phyloP scores from a whole-genome alignment of 225 moss, liverwort and hornwort species.

The Bryoerythrophyllum caledonicum region DNA sequence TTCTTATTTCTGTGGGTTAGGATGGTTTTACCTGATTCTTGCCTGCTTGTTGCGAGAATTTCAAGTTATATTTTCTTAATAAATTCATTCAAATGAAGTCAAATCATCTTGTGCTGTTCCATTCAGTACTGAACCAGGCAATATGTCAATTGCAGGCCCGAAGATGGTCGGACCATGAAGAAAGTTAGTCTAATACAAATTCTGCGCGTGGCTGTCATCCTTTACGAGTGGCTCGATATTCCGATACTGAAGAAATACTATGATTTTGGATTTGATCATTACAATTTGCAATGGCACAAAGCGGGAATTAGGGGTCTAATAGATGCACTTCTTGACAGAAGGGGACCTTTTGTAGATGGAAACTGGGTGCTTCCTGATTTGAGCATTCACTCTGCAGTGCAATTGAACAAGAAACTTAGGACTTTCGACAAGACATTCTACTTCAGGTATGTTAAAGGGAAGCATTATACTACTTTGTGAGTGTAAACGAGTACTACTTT shows the following conservation, averaged over 20 bases:
- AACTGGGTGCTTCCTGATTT: constrained; percentile 90
- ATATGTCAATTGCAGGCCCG: constrained; percentile 51
- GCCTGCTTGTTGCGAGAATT: neutral
- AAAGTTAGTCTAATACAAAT: constrained; percentile 61
- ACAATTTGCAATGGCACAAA: constrained; percentile 75
- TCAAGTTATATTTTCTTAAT: too few species aligned
- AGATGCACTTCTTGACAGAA: constrained; percentile 50
- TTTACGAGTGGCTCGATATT: constrained; percentile 86
- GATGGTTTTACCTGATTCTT: neutral
- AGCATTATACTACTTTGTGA: neutral
- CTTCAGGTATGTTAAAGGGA: constrained; percentile 58
- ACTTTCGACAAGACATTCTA: constrained; percentile 85
- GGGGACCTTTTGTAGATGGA: constrained; percentile 66
- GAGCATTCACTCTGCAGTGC: constrained; percentile 63
- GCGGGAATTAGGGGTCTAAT: constrained; percentile 65
- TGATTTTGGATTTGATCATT: constrained; percentile 89
- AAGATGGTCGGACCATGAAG: constrained; percentile 70
- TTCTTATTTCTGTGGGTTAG: constrained; percentile 2
- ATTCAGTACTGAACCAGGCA: neutral
- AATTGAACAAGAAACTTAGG: constrained; percentile 64
- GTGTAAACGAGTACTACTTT: neutral
- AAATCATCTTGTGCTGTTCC: neutral
- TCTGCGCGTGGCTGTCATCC: constrained; percentile 63
- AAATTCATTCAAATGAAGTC: too few species aligned
- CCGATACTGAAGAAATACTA: constrained; percentile 66